Evolutionary conservation across 176 grass and related monocot species (phyloP).

Genomic region (Eremochloa ophiuroides): DNA sequence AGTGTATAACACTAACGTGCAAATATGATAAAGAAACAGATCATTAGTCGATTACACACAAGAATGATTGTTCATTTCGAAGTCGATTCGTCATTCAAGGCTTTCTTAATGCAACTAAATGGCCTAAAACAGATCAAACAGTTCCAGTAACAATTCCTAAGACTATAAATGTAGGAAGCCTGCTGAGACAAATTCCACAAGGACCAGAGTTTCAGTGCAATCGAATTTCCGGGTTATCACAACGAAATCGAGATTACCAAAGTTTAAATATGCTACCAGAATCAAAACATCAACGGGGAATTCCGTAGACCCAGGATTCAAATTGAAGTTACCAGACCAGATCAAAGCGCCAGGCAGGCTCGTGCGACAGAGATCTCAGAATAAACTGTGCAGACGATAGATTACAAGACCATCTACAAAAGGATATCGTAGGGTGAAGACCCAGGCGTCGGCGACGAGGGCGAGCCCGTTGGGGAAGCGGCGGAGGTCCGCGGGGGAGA

Average conservation of each 20-base stretch:
- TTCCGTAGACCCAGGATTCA: neutral
- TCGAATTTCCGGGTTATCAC: neutral
- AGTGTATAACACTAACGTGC: neutral
- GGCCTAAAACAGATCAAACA: neutral
- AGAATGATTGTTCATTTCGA: neutral
- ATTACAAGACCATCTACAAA: constrained; percentile 27
- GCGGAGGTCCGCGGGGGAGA: constrained; percentile 54
- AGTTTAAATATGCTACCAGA: neutral
- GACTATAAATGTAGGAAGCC: neutral
- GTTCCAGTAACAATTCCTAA: neutral
- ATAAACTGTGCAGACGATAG: neutral
- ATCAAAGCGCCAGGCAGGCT: neutral
- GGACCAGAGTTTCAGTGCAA: neutral
- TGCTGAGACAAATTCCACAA: neutral
- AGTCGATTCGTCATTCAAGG: neutral
- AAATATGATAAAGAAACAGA: neutral
- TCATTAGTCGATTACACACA: neutral
- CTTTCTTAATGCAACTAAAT: neutral
- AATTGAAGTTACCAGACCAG: neutral
- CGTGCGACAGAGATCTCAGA: constrained; percentile 15
- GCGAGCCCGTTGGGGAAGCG: constrained; percentile 52
- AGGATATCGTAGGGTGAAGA: constrained; percentile 98
- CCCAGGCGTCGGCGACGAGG: constrained; percentile 66
- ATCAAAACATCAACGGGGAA: neutral
- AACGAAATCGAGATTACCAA: neutral